Conservation (phyloP, 352 stramenopile genomes). For the Thraustochytrium sp. region DNA sequence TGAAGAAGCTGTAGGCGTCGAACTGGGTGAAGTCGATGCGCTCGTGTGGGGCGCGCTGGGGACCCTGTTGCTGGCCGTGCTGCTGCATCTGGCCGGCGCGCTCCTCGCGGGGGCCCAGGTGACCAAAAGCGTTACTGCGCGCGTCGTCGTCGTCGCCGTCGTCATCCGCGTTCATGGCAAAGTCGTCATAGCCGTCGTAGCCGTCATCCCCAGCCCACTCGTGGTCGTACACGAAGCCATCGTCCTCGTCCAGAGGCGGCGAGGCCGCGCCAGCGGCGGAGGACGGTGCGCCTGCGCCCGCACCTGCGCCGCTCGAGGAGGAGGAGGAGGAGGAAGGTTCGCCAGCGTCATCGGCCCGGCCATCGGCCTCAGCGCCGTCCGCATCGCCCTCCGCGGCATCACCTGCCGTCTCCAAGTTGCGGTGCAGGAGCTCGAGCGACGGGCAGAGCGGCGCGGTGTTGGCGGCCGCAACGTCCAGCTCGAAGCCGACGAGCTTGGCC, state of each 20-base stretch:
- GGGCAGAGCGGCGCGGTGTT: not conserved
- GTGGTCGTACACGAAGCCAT: constrained; percentile 24
- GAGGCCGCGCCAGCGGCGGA: not conserved
- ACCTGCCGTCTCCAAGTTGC: not conserved
- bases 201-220: not conserved
- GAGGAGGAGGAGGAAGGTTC: too few species aligned
- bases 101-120: too few species aligned
- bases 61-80: too few species aligned
- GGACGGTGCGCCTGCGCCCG: not conserved
- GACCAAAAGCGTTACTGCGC: too few species aligned
- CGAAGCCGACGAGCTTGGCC: not conserved
- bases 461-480: not conserved
- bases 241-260: not conserved
- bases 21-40: constrained; percentile 6
- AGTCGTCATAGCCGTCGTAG: not conserved
- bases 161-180: constrained; percentile 5
- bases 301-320: too few species aligned
- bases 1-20: constrained; percentile 33
- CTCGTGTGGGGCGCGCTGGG: not conserved
- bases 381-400: not conserved
- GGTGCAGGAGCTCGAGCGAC: not conserved
- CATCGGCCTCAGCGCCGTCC: not conserved
- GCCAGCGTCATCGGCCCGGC: too few species aligned
- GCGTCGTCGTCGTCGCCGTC: not conserved
- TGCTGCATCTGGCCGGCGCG: too few species aligned